phyloP scores from a whole-genome alignment of 805 yeast species.

The Zygosaccharomyces bisporus region DNA sequence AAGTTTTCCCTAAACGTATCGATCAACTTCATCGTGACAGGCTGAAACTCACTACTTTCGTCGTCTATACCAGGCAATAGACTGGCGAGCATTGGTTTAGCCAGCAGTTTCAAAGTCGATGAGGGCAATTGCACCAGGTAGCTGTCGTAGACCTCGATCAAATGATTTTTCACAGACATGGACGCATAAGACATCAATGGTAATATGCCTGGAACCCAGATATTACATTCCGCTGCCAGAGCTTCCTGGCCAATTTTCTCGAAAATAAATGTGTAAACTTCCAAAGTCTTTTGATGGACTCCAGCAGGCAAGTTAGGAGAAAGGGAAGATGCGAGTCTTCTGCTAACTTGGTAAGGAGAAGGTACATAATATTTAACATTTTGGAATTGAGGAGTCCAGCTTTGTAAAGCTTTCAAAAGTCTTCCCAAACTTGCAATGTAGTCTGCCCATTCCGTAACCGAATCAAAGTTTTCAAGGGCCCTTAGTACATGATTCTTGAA shows the following conservation, averaged over 20 bases:
- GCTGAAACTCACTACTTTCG: constrained; percentile 80
- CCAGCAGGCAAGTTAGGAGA: constrained; percentile 87
- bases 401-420: constrained; percentile 65
- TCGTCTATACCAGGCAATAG: constrained; percentile 89
- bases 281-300: constrained; percentile 85
- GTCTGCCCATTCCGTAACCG: constrained; percentile 96
- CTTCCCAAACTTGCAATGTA: constrained; percentile 85
- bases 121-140: constrained; percentile 54
- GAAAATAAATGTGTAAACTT: constrained; percentile 70
- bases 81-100: constrained; percentile 69
- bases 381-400: constrained; percentile 40
- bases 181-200: constrained; percentile 88
- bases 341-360: constrained; percentile 58
- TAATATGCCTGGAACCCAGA: constrained; percentile 92
- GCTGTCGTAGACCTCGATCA: constrained; percentile 57
- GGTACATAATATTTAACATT: constrained; percentile 59
- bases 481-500: constrained; percentile 65
- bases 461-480: constrained; percentile 70
- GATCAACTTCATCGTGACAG: constrained; percentile 54
- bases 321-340: constrained; percentile 71
- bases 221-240: constrained; percentile 51
- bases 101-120: constrained; percentile 46
- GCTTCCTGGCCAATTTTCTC: constrained; percentile 53
- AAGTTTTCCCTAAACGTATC: constrained; percentile 55
- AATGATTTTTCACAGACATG: constrained; percentile 77